Conservation (phyloP, 805 yeast species). For the Nakazawaea siamensis region DNA sequence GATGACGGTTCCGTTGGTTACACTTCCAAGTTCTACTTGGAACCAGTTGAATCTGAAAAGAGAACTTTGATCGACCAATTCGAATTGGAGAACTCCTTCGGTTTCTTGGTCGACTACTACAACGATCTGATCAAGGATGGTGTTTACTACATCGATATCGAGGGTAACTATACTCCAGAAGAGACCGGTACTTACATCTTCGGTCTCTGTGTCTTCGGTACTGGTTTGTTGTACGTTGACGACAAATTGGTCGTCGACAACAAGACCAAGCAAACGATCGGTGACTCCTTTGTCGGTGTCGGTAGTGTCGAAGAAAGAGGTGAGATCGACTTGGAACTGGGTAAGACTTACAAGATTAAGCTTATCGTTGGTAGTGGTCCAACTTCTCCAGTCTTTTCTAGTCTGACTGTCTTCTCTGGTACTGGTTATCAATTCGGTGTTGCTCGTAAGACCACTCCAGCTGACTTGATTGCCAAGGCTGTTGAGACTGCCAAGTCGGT, state of each 20-base stretch:
- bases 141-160: conserved; percentile 34
- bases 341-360: conserved; percentile 25
- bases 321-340: conserved; percentile 23
- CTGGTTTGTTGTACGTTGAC: conserved; percentile 45
- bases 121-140: conserved; percentile 12
- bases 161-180: conserved; percentile 37
- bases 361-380: conserved; percentile 34
- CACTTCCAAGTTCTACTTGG: conserved; percentile 8
- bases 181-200: conserved; percentile 40
- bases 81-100: conserved; percentile 12
- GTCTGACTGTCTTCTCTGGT: conserved; percentile 12
- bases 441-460: conserved; percentile 18
- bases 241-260: conserved; percentile 48
- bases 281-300: conserved; percentile 41
- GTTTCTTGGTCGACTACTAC: conserved; percentile 17
- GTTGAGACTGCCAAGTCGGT: conserved; percentile 35
- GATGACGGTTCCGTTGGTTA: conserved; percentile 9
- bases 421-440: conserved; percentile 27
- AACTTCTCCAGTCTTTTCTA: conserved; percentile 27
- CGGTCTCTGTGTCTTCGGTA: conserved; percentile 45
- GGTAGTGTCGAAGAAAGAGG: conserved; percentile 30
- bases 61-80: conserved; percentile 22
- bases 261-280: conserved; percentile 39
- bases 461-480: conserved; percentile 28
- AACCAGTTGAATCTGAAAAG: conserved; percentile 12